Evolutionary conservation across 257 asterid species (phyloP).

Genomic region (Solanum ahanhuiri): DNA sequence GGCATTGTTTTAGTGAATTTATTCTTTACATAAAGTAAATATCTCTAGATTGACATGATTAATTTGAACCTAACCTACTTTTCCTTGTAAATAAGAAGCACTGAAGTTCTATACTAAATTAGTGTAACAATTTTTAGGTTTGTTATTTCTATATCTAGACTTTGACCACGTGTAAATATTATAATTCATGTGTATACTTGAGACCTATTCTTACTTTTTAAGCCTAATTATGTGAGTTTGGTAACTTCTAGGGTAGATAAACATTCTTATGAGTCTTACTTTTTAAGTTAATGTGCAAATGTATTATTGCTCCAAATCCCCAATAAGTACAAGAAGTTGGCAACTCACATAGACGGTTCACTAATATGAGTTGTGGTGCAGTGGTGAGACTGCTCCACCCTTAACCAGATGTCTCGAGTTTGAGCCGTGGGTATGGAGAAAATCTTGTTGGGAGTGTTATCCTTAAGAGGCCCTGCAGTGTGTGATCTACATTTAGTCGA

Average conservation of each 20-base stretch:
- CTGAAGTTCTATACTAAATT: background rate
- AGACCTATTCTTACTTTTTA: background rate
- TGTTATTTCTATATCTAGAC: background rate
- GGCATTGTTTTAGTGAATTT: background rate
- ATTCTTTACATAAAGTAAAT: background rate
- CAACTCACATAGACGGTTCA: background rate
- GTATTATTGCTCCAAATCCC: background rate
- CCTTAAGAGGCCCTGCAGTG: too few species aligned
- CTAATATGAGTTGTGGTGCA: too few species aligned
- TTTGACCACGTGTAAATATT: conserved; percentile 1
- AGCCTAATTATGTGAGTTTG: background rate
- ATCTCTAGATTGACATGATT: background rate
- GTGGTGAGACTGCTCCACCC: background rate
- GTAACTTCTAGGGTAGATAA: background rate
- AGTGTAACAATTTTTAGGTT: background rate
- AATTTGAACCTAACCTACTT: background rate
- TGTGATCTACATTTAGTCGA: background rate
- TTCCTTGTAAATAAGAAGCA: background rate
- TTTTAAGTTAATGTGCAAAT: background rate
- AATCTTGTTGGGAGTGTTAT: background rate
- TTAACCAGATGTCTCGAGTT: too few species aligned
- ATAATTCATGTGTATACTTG: background rate
- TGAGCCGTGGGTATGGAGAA: too few species aligned
- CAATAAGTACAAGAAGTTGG: background rate
- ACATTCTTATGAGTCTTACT: background rate